Evolutionary conservation across 2,329 filamentous ascomycete genomes (phyloP), one percentile per base, ranked within the genome.

Genomic region (Colletotrichum sp.): DNA sequence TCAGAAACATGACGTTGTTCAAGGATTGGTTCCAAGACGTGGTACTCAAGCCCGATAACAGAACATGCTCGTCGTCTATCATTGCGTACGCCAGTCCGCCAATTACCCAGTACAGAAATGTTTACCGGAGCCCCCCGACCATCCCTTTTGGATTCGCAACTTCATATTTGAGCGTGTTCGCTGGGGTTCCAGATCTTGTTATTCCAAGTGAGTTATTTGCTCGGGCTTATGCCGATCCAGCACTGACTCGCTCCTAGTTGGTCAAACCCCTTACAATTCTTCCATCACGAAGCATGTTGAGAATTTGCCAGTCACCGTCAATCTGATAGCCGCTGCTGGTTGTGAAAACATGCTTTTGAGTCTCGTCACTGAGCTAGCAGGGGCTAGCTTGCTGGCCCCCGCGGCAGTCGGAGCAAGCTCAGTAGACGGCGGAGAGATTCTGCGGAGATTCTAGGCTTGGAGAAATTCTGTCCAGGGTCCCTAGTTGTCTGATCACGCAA

Each of bases 291-390:
- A 86, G 3, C 87, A 89, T 60, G 84, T 84, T 5, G 88, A 90
- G 78, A 82, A 83, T 49, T 79, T 93, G 30, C 92, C 92, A 0
- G 91, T 93, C 0, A 88, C 89, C 0, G 87, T 92, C 0, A 86
- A 91, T 77, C 83, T 93, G 18, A 83, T 93, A 82, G 91, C 87
- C 0, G 89, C 90, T 1, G 89, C 88, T 76, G 91, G 91, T 0
- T 93, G 92, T 77, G 92, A 93, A 82, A 88, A 89, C 0, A 86
- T 92, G 85, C 79, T 93, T n/a, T 89, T 89, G 36, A 86, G 85
- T 34, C 81, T 93, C 55, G 88, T 90, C 2, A 82, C 87, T 65
- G 88, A 90, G 44, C 77, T 93, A 70, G 39, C 39, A n/a, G 16
- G 16, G 16, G 39, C 5, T 1, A 2, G 39, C 39, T 44, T 44